Base-by-base conservation (phyloP, 257 asterid species). In the Forsythia viridissima region DNA sequence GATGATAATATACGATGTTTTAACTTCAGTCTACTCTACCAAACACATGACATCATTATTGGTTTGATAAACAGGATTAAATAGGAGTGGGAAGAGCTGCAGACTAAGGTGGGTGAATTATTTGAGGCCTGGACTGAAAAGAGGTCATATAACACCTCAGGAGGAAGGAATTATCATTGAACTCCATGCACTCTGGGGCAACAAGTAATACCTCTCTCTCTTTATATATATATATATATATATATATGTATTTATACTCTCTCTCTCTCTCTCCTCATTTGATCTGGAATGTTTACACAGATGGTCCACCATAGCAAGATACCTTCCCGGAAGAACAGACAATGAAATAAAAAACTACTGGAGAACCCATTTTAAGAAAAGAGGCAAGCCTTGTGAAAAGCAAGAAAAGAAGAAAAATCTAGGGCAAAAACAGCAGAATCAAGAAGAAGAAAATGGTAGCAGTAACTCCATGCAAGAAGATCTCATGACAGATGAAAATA, bases 61-160 rank as follows among this genome's bases (percentile, higher is more conserved):
- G 34, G 1, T 30, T 30, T 30, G 34, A 30, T 30, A 30, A 30
- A 40, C 43, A 85, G 93, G 90, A 39, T 82, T 89, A 87, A 85
- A 82, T 8, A 82, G 93, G 80, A 89, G 80, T 75, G 93, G 88
- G 30, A 89, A 89, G 82, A 89, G 93, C 70, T 80, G 91, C 63
- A 84, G 91, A 80, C 79, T 89, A 68, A 82, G 93, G 24, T 89
- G 93, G 91, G 93, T 89, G 79, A 89, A 89, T 79, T 89, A 89
- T 76, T 75, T 89, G 69, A 87, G 89, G 80, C 93, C 93, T 12
- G 93, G 88, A 77, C 81, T 89, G 3, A 89, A 87, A 38, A 89
- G 84, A 37, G 90, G 91, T 1, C 89, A 85, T 0, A 77, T 89
- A 71, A 84, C 89, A 34, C 90, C 93, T 20, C 85, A 84, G 11